Evolutionary conservation across 2,329 filamentous ascomycete species (phyloP).

Genomic region (Alternaria rosae): DNA sequence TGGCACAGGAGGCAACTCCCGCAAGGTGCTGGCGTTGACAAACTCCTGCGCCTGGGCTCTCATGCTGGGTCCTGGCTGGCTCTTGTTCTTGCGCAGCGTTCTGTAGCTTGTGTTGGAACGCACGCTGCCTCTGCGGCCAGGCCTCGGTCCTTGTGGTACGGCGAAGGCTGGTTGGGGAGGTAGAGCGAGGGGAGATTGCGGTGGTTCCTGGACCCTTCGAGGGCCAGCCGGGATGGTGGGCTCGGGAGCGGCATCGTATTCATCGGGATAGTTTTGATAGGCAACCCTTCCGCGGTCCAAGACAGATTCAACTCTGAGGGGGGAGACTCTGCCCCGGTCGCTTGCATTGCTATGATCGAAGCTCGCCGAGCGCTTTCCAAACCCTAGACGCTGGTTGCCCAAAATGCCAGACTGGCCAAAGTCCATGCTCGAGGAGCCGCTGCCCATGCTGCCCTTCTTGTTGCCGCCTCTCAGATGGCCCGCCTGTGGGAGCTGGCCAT

Average conservation of each 20-base stretch:
- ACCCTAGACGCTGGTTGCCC: slow-evolving; percentile 64
- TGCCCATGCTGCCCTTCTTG: slow-evolving; percentile 74
- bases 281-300: slow-evolving; percentile 54
- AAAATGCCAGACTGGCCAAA: slow-evolving; percentile 66
- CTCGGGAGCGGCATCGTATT: slow-evolving; percentile 83
- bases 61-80: slow-evolving; percentile 51
- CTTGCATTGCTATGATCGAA: slow-evolving; percentile 65
- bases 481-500: slow-evolving; percentile 38
- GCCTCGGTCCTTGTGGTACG: slow-evolving; percentile 51
- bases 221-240: slow-evolving; percentile 85
- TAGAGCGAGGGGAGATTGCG: slow-evolving; percentile 49
- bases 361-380: slow-evolving; percentile 72
- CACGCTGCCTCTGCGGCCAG: slow-evolving; percentile 65
- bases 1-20: slow-evolving; percentile 54
- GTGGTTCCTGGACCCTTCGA: slow-evolving; percentile 60
- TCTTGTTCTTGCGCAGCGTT: slow-evolving; percentile 54
- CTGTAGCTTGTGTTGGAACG: slow-evolving; percentile 62
- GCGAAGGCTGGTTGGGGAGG: slow-evolving; percentile 49
- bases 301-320: slow-evolving; percentile 53
- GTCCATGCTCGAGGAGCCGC: slow-evolving; percentile 72
- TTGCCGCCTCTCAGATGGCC: slow-evolving; percentile 54
- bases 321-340: slow-evolving; percentile 26
- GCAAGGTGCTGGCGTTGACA: slow-evolving; percentile 55
- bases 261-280: slow-evolving; percentile 60
- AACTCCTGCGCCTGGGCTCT: slow-evolving; percentile 58